phyloP scores from a whole-genome alignment of 345 rosid genomes.

The Salix suchowensis region DNA sequence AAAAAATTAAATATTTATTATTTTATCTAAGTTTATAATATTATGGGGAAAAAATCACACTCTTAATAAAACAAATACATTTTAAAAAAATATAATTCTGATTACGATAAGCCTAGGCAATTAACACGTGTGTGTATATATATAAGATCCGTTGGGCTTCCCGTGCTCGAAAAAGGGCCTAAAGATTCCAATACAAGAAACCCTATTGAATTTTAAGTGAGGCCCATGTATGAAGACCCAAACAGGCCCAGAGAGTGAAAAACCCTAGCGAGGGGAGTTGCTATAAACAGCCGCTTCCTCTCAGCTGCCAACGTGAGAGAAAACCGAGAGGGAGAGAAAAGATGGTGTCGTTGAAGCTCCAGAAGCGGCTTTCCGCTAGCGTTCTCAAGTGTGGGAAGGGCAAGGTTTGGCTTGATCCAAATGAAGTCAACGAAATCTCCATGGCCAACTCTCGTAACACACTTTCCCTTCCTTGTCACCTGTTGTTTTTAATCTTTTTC shows the following conservation, averaged over 20 bases:
- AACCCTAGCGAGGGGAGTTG: background rate
- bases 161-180: background rate
- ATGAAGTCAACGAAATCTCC: conserved; percentile 57
- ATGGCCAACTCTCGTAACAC: conserved; percentile 72
- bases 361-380: conserved; percentile 72
- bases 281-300: background rate
- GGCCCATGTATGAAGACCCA: background rate
- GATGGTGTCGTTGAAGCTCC: conserved; percentile 87
- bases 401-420: conserved; percentile 74
- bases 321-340: background rate
- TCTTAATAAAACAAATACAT: no score
- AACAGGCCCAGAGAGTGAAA: background rate
- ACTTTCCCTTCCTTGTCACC: background rate
- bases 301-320: background rate
- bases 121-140: no score
- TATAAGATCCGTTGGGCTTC: background rate
- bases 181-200: background rate
- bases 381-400: conserved; percentile 63
- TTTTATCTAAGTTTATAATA: no score
- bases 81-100: no score
- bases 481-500: background rate
- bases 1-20: no score
- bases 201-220: background rate
- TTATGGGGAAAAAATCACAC: no score
- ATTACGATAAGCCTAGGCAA: no score